Conservation (phyloP, 768 basidiomycete genomes). For the Suillus tomentosus region DNA sequence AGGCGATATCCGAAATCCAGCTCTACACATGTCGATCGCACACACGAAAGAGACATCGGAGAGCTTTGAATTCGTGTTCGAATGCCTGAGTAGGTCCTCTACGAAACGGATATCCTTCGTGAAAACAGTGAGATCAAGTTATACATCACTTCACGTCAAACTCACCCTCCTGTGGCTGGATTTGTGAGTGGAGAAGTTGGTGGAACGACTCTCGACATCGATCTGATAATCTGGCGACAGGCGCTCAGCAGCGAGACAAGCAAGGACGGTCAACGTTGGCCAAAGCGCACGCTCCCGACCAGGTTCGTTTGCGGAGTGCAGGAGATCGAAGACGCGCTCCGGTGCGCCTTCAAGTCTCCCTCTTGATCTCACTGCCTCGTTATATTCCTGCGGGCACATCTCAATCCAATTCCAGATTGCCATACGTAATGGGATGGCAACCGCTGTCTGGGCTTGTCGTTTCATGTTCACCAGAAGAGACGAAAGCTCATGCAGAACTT, state of each 20-base stretch:
- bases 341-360: slow-evolving; percentile 77
- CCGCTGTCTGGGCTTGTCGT: slow-evolving; percentile 66
- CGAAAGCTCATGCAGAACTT: slow-evolving; percentile 77
- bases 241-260: slow-evolving; percentile 76
- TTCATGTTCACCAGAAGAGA: slow-evolving; percentile 84
- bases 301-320: slow-evolving; percentile 52
- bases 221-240: slow-evolving; percentile 58
- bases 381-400: slow-evolving; percentile 75
- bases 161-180: slow-evolving; percentile 33
- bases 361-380: slow-evolving; percentile 63
- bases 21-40: slow-evolving; percentile 76
- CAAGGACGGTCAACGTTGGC: slow-evolving; percentile 77
- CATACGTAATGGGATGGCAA: slow-evolving; percentile 70
- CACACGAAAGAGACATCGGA: slow-evolving; percentile 71
- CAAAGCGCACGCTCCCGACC: slow-evolving; percentile 61
- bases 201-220: slow-evolving; percentile 34
- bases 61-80: slow-evolving; percentile 55
- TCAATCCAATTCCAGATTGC: slow-evolving; percentile 94
- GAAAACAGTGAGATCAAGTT: neutral
- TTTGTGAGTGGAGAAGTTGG: slow-evolving; percentile 33
- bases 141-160: neutral
- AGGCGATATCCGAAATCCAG: slow-evolving; percentile 54
- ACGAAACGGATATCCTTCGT: slow-evolving; percentile 54
- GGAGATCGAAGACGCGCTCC: slow-evolving; percentile 83
- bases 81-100: slow-evolving; percentile 62